Conservation (phyloP, 179 eudicot genomes). For the Heliamphora pulchella region DNA sequence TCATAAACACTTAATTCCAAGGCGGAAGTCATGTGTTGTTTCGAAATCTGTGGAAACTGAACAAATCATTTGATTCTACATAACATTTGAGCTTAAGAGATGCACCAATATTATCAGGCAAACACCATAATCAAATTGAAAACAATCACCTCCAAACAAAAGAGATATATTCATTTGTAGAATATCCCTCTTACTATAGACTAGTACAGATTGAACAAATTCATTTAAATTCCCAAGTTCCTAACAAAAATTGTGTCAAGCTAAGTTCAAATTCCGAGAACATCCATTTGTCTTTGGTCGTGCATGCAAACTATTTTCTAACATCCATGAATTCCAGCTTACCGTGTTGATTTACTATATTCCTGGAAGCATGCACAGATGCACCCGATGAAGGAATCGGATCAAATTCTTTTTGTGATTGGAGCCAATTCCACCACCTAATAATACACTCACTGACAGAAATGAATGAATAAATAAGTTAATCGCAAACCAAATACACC, state of each 20-base stretch:
- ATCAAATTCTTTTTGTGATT: slow-evolving; percentile 33
- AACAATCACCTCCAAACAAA: neutral
- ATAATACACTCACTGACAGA: slow-evolving; percentile 72
- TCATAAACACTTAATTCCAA: neutral
- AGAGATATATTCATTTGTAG: neutral
- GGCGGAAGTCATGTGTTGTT: neutral
- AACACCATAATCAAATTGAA: neutral
- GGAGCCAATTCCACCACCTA: slow-evolving; percentile 86
- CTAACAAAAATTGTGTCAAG: neutral
- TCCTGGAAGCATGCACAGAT: slow-evolving; percentile 21
- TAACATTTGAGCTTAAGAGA: neutral
- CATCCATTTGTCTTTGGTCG: neutral
- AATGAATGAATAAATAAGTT: slow-evolving; percentile 11
- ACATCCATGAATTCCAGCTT: slow-evolving; percentile 10
- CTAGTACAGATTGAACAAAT: neutral
- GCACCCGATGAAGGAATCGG: slow-evolving; percentile 18
- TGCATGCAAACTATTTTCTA: neutral
- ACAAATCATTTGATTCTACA: neutral
- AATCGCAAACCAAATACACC: slow-evolving; percentile 6
- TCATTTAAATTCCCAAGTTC: neutral
- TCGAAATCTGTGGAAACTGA: neutral
- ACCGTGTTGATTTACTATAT: slow-evolving; percentile 29
- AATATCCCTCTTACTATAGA: neutral
- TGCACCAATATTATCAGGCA: neutral
- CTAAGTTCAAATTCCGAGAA: neutral